Evolutionary conservation across 2,329 filamentous ascomycete genomes (phyloP), one percentile per base, ranked within the genome.

Genomic region (Grosmannia huntii): DNA sequence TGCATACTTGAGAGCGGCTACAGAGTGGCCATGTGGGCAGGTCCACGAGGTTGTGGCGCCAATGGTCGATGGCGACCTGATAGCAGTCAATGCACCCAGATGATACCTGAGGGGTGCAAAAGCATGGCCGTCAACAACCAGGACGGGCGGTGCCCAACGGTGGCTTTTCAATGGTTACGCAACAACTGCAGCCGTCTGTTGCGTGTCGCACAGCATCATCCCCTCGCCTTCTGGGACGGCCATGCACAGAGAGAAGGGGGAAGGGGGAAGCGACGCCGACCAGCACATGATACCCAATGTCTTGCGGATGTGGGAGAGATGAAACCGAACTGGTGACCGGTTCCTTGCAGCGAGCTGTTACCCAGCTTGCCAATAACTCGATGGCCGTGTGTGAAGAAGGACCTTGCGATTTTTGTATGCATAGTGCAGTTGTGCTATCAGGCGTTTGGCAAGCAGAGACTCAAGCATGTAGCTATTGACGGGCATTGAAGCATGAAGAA

Each of bases 1-100:
- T 87, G 66, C 85, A 85, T 70, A 85, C 83, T 61, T 86, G 75
- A 80, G 52, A 6, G 14, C 61, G 56, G 33, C 31, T 5, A 27
- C 3, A 10, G n/a, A n/a, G 46, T 23, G 28, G 16, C 12, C 44
- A 21, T 33, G 11, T 12, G 41, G 28, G 19, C 28, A 49, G 11
- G 46, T 12, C 21, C 46, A 49, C 5, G 46, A 23, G 23, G 46
- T 12, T 14, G 46, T 23, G 23, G 21, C 10, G 21, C 46, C 46
- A 16, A 12, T 4, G 23, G 50, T 27, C 11, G 50, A 33, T 19
- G 50, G 28, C 50, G 50, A 52, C 28, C 16, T 6, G 28, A 33
- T 12, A 10, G 50, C 27, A 50, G 25, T 6, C 27, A 28, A 9
- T 28, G 27, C 41, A 44, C 41, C 19, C 41, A 44, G 19, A n/a